Evolutionary conservation across 306 rosid genomes (phyloP).

Genomic region (Argentina anserina): DNA sequence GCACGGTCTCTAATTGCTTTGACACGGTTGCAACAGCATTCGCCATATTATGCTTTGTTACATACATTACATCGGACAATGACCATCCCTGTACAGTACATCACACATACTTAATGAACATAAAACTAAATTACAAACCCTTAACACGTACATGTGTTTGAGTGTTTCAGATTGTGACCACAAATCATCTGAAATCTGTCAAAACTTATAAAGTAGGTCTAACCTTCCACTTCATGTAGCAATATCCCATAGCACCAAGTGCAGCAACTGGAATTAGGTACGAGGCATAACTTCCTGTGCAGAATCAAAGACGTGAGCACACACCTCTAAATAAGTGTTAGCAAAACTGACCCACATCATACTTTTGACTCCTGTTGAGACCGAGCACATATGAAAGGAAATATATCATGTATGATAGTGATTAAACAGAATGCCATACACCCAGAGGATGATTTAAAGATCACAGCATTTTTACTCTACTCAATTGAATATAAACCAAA

Average conservation of each 20-base stretch:
- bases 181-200: not conserved
- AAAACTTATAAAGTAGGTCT: not conserved
- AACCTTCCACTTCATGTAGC: slow-evolving; percentile 86
- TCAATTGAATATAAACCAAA: not conserved
- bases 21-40: slow-evolving; percentile 63
- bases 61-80: slow-evolving; percentile 79
- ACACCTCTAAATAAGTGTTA: not conserved
- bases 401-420: not conserved
- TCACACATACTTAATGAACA: slow-evolving; percentile 15
- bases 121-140: slow-evolving; percentile 1
- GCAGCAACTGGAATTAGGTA: slow-evolving; percentile 76
- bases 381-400: not conserved
- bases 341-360: not conserved
- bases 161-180: not conserved
- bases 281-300: slow-evolving; percentile 55
- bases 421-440: not conserved
- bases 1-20: slow-evolving; percentile 66
- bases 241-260: slow-evolving; percentile 76
- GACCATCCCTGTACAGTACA: slow-evolving; percentile 57
- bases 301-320: slow-evolving; percentile 26
- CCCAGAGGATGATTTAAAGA: not conserved
- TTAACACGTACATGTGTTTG: slow-evolving; percentile 12
- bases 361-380: not conserved
- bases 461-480: not conserved
- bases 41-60: slow-evolving; percentile 71